A percentile compares a stretch with the other conserved stretches of the same genome.
Conservation (phyloP, 192 early-diverging fungal species). For the Cetraspora pellucida region DNA sequence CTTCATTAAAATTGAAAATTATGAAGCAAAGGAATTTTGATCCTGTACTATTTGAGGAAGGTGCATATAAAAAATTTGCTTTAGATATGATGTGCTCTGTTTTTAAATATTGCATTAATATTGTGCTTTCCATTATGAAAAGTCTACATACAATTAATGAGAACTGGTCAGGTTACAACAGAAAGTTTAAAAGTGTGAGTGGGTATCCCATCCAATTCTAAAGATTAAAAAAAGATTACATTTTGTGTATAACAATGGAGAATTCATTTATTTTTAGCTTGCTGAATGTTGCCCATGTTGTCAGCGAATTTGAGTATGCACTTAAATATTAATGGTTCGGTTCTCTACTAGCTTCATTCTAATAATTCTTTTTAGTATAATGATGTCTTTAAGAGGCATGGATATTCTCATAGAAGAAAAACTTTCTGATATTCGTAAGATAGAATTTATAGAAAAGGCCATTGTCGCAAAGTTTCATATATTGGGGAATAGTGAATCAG, state of each 20-base stretch:
- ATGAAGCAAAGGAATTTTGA: constrained; percentile 10
- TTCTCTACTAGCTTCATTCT: not conserved
- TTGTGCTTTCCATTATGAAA: not conserved
- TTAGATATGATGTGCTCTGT: no score
- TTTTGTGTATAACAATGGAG: not conserved
- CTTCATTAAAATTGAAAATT: constrained; percentile 27
- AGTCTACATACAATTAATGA: constrained; percentile 24
- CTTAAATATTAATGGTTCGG: not conserved
- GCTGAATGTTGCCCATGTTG: constrained; percentile 13
- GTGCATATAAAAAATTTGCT: not conserved
- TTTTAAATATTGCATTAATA: no score
- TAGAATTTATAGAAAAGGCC: constrained; percentile 25
- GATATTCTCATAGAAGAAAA: constrained; percentile 32
- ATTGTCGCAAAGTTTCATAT: constrained; percentile 35
- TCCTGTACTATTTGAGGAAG: not conserved
- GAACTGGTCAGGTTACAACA: constrained; percentile 10
- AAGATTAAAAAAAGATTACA: not conserved
- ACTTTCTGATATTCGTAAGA: constrained; percentile 15
- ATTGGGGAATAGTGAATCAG: not conserved
- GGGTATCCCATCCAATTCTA: not conserved
- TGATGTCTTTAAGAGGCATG: constrained; percentile 9
- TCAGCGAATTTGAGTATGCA: constrained; percentile 20
- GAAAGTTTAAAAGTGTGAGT: constrained; percentile 32
- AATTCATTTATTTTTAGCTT: constrained; percentile 6
- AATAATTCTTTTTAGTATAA: not conserved